Evolutionary conservation across 768 basidiomycete genomes (phyloP), one percentile per base, ranked within the genome.

Genomic region (Termitomyces sp.): DNA sequence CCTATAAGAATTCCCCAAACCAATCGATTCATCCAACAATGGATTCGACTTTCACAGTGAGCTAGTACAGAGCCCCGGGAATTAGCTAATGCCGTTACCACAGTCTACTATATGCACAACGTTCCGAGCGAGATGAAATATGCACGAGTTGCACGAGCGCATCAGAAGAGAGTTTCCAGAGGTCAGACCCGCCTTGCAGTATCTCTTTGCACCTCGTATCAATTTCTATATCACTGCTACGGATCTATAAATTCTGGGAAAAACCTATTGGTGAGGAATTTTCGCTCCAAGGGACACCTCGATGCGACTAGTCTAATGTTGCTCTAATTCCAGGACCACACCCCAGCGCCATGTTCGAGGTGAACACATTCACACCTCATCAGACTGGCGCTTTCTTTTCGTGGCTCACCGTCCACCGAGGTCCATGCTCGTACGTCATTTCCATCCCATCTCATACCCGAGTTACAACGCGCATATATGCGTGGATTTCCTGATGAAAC

Each of bases 11-110:
- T 87, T 88, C 63, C 84, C 83, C 0, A 61, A 77, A 9, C 87
- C 85, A 6, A 84, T 89, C 59, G 72, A 74, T 50, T 60, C 79
- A 1, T 74, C 76, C 38, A 81, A 82, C 53, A 82, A 86, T 52
- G 87, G 84, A 0, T 89, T 90, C 64, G 88, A 91, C 71, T 90
- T 91, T 67, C 89, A 91, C 67, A 80, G 88, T 86, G 60, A 72
- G 86, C 2, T n/a, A 4, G 15, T 11, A 31, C 42, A 42, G 8
- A 2, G 10, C 15, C 54, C 20, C 32, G 43, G 56, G 9, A 34
- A 3, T 12, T 29, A 36, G 6, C 48, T 29, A 43, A 34, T 60
- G 54, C 31, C 38, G 53, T 9, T n/a, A 7, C 25, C 25, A 25
- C 25, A 88, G 88, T 89, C 29, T 91, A 89, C 66, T 88, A 87